Percentiles rank a stretch among this genome's conserved stretches.
phyloP scores from a whole-genome alignment of 768 basidiomycete genomes.

The Gelatoporia subvermispora region DNA sequence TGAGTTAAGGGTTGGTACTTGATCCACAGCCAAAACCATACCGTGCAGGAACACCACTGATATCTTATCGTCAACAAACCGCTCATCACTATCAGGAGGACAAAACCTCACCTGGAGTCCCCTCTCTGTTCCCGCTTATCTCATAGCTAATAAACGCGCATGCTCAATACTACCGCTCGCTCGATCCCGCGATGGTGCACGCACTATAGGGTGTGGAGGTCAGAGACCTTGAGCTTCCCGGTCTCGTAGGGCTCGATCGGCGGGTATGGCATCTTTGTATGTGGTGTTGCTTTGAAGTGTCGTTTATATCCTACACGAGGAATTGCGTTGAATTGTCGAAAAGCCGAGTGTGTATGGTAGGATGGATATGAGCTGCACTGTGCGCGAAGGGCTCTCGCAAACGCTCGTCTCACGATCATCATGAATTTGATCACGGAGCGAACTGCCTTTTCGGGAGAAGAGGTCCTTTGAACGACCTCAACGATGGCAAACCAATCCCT shows the following conservation, averaged over 20 bases:
- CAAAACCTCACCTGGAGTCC: conserved; percentile 53
- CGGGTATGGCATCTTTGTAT: conserved; percentile 57
- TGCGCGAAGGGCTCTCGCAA: too few species aligned
- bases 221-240: conserved; percentile 65
- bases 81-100: not conserved
- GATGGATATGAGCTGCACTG: too few species aligned
- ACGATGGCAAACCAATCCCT: too few species aligned
- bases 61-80: not conserved
- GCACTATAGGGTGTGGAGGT: conserved; percentile 74
- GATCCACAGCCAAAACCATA: conserved; percentile 21
- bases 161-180: not conserved
- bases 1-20: not conserved
- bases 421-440: too few species aligned
- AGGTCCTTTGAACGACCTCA: too few species aligned
- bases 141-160: conserved; percentile 55
- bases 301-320: too few species aligned
- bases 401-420: too few species aligned
- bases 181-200: conserved; percentile 20
- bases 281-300: not conserved
- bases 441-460: too few species aligned
- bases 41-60: conserved; percentile 80
- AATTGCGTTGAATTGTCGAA: too few species aligned
- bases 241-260: conserved; percentile 59
- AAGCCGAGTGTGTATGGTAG: too few species aligned
- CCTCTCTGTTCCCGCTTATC: conserved; percentile 71